Evolutionary conservation across 345 rosid species (phyloP).

Genomic region (Populus pruinosa): DNA sequence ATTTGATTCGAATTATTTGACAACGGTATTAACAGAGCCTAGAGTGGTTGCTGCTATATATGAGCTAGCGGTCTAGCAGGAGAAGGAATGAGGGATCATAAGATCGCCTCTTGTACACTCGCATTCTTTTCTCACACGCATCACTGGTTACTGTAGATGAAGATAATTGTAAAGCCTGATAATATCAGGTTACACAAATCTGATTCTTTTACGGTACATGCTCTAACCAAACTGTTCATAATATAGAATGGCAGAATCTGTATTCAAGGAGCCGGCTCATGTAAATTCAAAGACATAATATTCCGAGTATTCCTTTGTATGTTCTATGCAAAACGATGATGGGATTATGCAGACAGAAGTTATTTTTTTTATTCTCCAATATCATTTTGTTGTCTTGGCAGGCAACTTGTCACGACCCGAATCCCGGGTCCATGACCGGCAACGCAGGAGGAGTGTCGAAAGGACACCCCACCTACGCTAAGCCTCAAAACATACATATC

Average conservation of each 20-base stretch:
- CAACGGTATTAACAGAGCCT: conserved; percentile 49
- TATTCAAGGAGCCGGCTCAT: background rate
- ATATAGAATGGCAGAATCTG: background rate
- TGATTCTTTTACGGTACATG: conserved; percentile 10
- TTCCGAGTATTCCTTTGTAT: background rate
- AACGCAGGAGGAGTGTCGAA: too few species aligned
- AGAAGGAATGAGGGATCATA: background rate
- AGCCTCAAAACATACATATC: too few species aligned
- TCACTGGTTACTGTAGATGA: background rate
- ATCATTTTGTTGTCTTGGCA: background rate
- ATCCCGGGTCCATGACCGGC: too few species aligned
- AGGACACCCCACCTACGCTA: fast-evolving
- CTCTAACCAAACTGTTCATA: background rate
- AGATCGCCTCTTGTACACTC: background rate
- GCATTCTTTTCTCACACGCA: background rate
- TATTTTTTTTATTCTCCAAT: background rate
- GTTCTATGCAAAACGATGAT: background rate
- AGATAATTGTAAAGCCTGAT: background rate
- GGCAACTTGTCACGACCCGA: background rate
- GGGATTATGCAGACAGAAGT: background rate
- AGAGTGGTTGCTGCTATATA: conserved; percentile 51
- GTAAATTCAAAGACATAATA: background rate
- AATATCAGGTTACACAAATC: background rate
- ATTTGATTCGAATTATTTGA: background rate
- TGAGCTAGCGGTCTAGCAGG: conserved; percentile 10